Evolutionary conservation across 805 yeast genomes (phyloP), one percentile per base, ranked within the genome.

Genomic region (Candida nanaspora): DNA sequence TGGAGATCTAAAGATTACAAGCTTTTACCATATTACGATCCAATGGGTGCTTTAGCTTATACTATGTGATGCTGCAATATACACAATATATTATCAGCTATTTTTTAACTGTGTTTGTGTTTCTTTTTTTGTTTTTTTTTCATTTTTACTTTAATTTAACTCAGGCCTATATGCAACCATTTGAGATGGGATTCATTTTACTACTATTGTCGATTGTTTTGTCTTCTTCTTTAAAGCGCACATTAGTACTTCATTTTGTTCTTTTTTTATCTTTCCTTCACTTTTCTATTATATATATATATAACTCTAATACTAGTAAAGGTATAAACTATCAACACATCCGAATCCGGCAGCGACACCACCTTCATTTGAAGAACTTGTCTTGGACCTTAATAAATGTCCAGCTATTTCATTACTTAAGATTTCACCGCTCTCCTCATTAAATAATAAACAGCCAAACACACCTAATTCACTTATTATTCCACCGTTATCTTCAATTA

Each of bases 311-410:
- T 33, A n/a, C 41, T 55, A 63, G 44, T 72, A 69, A 33, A 86
- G 64, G 45, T 79, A 76, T 29, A 88, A 70, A 54, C 88, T 84
- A 61, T 93, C 98, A 32, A 93, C 86, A 61, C 97, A 88, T 6
- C 98, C 99, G 63, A 86, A 91, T 1, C 99, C 99, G 14, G 98
- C 98, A 19, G 98, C 98, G 27, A 93, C 97, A 31, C 99, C 99
- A 30, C 98, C 98, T 66, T 93, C 99, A 61, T 93, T 81, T 40
- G 95, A 83, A 3, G 82, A 67, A 48, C 86, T 82, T 42, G 88
- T 78, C 61, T 93, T 93, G 0, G 96, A 84, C 64, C 98, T 78
- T 50, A 93, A 66, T 48, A 93, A 69, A 78, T 86, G 86, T 6
- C 97, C 98, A 2, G 88, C 78, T 46, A 74, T 74, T 32, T 76